phyloP scores from a whole-genome alignment of 805 yeast species.

The Teunomyces cretensis region DNA sequence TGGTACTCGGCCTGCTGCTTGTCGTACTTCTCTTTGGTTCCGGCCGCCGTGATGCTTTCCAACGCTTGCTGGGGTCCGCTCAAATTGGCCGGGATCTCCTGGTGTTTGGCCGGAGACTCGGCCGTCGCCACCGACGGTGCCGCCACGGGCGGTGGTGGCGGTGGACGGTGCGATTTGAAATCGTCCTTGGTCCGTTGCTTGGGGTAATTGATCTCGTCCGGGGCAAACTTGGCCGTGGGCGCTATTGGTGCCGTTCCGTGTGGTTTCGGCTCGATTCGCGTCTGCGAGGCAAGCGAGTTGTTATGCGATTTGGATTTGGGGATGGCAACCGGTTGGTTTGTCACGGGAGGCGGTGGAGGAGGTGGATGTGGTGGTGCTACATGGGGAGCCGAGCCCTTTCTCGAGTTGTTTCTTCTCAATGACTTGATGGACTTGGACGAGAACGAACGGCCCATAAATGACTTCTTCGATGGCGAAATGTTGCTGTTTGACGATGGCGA shows the following conservation, averaged over 20 bases:
- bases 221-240: conserved; percentile 27
- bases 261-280: conserved; percentile 20
- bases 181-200: conserved; percentile 25
- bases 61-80: conserved; percentile 25
- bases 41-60: conserved; percentile 12
- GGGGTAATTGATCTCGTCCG: conserved; percentile 9
- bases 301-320: conserved; percentile 46
- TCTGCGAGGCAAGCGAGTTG: conserved; percentile 32
- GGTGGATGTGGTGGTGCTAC: conserved; percentile 8
- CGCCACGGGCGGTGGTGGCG: conserved; percentile 42
- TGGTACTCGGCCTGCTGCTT: conserved; percentile 11
- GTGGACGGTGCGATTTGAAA: conserved; percentile 36
- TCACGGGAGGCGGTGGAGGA: conserved; percentile 17
- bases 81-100: conserved; percentile 34
- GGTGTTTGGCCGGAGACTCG: background rate
- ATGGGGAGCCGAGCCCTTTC: conserved; percentile 18
- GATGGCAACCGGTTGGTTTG: conserved; percentile 16
- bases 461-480: conserved; percentile 13
- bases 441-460: conserved; percentile 34
- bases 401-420: conserved; percentile 22
- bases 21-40: conserved; percentile 11
- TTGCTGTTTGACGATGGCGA: conserved; percentile 12
- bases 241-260: conserved; percentile 41
- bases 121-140: conserved; percentile 31
- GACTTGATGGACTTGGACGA: conserved; percentile 39